Conservation (phyloP, 495 filamentous ascomycete genomes). For the Penicillium longicatenatum region DNA sequence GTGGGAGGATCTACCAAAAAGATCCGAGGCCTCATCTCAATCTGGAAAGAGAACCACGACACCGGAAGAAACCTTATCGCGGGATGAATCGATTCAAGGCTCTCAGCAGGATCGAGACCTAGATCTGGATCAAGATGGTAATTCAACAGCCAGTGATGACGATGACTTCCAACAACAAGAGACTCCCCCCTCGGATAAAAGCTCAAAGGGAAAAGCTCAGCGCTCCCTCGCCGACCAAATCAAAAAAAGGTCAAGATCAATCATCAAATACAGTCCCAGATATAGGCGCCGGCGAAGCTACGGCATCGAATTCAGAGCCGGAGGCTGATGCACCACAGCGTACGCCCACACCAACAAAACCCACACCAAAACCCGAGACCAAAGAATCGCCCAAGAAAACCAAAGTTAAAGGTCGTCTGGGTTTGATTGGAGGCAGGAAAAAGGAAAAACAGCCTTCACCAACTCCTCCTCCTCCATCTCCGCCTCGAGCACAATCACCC, state of each 20-base stretch:
- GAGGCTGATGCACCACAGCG: slow-evolving; percentile 1
- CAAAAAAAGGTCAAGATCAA: slow-evolving; percentile 9
- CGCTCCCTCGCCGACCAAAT: background rate
- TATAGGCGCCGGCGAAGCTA: slow-evolving; percentile 13
- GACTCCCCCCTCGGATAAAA: slow-evolving; percentile 1
- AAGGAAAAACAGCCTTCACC: slow-evolving; percentile 15
- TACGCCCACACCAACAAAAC: too few species aligned
- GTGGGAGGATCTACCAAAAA: slow-evolving; percentile 39
- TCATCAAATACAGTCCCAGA: slow-evolving; percentile 4
- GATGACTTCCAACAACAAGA: slow-evolving; percentile 33
- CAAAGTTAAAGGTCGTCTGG: slow-evolving; percentile 28
- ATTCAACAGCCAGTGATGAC: slow-evolving; percentile 28
- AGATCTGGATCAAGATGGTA: slow-evolving; percentile 21
- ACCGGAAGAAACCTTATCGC: background rate
- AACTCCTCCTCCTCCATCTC: slow-evolving; percentile 9
- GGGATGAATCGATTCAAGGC: background rate
- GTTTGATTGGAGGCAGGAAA: slow-evolving; percentile 45
- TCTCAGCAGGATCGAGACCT: slow-evolving; percentile 8
- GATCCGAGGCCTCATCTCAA: slow-evolving; percentile 3
- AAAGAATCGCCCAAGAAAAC: slow-evolving; percentile 15
- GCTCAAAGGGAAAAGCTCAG: background rate
- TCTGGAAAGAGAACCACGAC: slow-evolving; percentile 3
- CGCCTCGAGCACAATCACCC: slow-evolving; percentile 9
- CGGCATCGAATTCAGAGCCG: slow-evolving; percentile 27
- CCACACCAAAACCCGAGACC: background rate